Evolutionary conservation across 169 alveolate genomes (phyloP).

Genomic region (Theileria equi): DNA sequence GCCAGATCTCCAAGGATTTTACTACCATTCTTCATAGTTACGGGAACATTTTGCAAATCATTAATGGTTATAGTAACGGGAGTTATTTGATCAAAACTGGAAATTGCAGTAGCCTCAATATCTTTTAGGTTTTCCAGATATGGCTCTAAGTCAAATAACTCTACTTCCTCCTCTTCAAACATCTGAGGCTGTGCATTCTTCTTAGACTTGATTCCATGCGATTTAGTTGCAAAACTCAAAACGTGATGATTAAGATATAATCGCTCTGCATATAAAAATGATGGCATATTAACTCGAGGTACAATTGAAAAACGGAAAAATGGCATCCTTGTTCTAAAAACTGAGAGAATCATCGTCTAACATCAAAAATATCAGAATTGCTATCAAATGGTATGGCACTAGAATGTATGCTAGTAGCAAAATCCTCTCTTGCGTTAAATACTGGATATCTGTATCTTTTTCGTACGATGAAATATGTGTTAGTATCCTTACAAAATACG

Average conservation of each 20-base stretch:
- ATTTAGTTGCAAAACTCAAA: too few species aligned
- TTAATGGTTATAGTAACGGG: constrained; percentile 21
- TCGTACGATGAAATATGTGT: not conserved
- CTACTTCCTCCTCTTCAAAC: constrained; percentile 19
- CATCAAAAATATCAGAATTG: constrained; percentile 8
- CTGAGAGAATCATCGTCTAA: not conserved
- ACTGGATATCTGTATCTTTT: constrained; percentile 37
- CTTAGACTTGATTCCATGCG: too few species aligned
- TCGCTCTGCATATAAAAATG: too few species aligned
- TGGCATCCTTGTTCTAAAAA: too few species aligned
- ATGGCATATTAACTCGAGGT: too few species aligned
- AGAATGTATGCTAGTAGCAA: not conserved
- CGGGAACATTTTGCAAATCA: too few species aligned
- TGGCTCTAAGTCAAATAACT: constrained; percentile 19
- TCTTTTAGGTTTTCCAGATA: constrained; percentile 6
- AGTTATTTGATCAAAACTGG: constrained; percentile 10
- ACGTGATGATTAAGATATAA: too few species aligned
- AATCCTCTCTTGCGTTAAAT: constrained; percentile 29
- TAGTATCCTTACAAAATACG: constrained; percentile 7
- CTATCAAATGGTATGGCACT: not conserved
- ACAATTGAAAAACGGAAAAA: too few species aligned
- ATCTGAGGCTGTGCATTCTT: too few species aligned
- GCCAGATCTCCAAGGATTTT: too few species aligned
- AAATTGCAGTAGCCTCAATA: constrained; percentile 14
- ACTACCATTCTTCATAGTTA: too few species aligned